Percentiles rank a stretch among this genome's conserved stretches.
Evolutionary conservation across 1,139 yeast genomes (phyloP).

Genomic region (Geotrichum siamense): DNA sequence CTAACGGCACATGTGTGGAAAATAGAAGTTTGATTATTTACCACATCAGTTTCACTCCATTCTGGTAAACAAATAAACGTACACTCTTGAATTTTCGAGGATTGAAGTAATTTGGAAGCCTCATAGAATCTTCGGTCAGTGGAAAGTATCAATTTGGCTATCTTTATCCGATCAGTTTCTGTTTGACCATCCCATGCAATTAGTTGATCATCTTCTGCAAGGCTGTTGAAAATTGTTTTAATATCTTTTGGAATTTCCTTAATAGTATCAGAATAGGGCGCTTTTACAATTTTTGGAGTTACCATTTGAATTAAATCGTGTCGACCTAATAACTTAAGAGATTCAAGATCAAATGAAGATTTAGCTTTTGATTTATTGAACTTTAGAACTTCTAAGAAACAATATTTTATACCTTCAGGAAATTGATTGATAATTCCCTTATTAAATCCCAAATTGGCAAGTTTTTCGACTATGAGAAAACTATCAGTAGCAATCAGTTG

Average conservation of each 20-base stretch:
- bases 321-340: conserved; percentile 57
- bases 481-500: conserved; percentile 6
- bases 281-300: conserved; percentile 19
- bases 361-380: conserved; percentile 42
- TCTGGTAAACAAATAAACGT: conserved; percentile 37
- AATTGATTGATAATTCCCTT: conserved; percentile 54
- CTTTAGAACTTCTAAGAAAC: conserved; percentile 44
- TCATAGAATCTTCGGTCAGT: conserved; percentile 76
- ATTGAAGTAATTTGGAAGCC: conserved; percentile 61
- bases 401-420: conserved; percentile 65
- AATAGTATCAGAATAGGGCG: conserved; percentile 3
- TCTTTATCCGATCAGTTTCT: conserved; percentile 57
- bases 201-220: conserved; percentile 45
- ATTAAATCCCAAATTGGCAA: conserved; percentile 23
- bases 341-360: conserved; percentile 49
- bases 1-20: conserved; percentile 61
- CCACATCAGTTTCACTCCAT: conserved; percentile 51
- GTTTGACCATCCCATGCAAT: conserved; percentile 62
- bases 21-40: conserved; percentile 53
- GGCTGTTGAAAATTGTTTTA: conserved; percentile 42
- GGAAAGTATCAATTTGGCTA: conserved; percentile 67
- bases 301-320: conserved; percentile 44
- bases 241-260: conserved; percentile 38
- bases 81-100: conserved; percentile 52
- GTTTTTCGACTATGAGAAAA: conserved; percentile 4